Evolutionary conservation across 2,329 filamentous ascomycete species (phyloP), one percentile per base, ranked within the genome.

Genomic region (Venturia effusa): DNA sequence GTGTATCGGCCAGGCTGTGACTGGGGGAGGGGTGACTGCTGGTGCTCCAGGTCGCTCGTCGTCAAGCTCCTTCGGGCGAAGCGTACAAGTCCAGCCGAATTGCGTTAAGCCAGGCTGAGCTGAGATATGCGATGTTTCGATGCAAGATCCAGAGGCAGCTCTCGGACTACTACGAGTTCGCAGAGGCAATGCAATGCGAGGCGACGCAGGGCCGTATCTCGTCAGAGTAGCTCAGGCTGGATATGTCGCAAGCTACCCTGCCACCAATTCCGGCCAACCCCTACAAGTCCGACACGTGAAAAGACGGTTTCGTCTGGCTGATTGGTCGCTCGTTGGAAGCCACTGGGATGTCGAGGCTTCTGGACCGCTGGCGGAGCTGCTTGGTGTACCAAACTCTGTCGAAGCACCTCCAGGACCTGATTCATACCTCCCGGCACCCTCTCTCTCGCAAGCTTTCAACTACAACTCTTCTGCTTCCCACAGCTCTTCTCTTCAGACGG

Each of bases 171-270:
- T n/a, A n/a, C 6, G 34, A 37, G 37, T 11, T 39, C 37, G 37
- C 37, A n/a, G 22, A 51, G 45, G 45, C 22, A 10, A 27, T 24
- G 45, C 41, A n/a, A 43, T 5, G 45, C 22, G 11, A 13, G 22
- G 51, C 27, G n/a, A 34, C 13, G 51, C 51, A 34, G 27, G 27
- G 13, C 27, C 32, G 27, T 34, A 27, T 13, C 45, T 51, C 45
- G n/a, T 51, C 45, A 51, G n/a, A 51, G 45, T 51, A 51, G 45
- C 45, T 34, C 51, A 57, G 51, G 51, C 51, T 57, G 51, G 30
- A 57, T 57, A 57, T n/a, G 51, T 34, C 51, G 51, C 51, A 8
- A 34, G 30, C 51, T 55, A 19, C 27, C 32, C 48, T 55, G 48
- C 48, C 48, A 54, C 24, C 48, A 54, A 30, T 24, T 19, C 51